phyloP scores from a whole-genome alignment of 805 yeast genomes.

The Lipomyces starkeyi region DNA sequence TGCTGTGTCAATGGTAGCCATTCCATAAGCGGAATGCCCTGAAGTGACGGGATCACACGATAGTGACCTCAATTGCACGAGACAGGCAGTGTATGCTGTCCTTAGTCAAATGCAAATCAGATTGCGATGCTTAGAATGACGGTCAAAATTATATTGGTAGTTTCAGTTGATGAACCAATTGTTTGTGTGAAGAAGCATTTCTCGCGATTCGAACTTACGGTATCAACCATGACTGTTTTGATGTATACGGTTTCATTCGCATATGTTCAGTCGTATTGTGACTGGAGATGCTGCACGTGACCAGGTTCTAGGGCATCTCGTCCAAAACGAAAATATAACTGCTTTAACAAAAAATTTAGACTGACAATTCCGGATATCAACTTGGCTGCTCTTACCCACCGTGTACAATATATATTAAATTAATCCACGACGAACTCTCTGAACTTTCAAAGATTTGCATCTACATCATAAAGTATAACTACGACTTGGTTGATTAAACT shows the following conservation, averaged over 20 bases:
- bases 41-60: neutral
- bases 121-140: neutral
- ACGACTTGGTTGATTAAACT: no score
- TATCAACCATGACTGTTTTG: neutral
- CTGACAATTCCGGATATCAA: no score
- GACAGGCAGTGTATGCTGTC: neutral
- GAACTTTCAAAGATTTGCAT: no score
- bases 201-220: neutral
- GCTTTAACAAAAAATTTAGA: no score
- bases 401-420: no score
- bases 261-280: neutral
- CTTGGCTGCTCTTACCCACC: no score
- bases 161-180: neutral
- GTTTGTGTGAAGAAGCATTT: neutral
- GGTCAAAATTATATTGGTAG: no score
- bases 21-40: conserved; percentile 7
- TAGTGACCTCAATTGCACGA: neutral
- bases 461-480: no score
- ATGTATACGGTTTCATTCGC: neutral
- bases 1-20: conserved; percentile 9
- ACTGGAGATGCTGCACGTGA: no score
- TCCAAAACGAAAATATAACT: no score
- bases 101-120: neutral
- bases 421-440: no score
- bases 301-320: no score